Evolutionary conservation across 2,329 filamentous ascomycete genomes (phyloP).

Genomic region (Xylariaceae sp.): DNA sequence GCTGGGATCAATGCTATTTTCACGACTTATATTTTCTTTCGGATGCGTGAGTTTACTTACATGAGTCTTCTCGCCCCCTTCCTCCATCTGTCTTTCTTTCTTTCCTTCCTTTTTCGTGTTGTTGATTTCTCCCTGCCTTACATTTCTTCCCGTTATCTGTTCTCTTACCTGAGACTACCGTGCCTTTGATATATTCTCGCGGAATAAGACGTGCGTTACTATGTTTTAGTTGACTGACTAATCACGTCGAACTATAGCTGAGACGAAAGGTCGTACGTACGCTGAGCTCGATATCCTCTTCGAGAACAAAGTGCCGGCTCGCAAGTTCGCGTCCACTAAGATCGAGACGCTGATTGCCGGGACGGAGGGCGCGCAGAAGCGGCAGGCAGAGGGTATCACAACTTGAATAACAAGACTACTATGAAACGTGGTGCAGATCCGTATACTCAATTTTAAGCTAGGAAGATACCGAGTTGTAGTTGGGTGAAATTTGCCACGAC

Average conservation of each 20-base stretch:
- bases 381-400: conserved; percentile 34
- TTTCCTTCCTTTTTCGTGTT: neutral
- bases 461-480: too few species aligned
- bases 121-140: neutral
- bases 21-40: conserved; percentile 52
- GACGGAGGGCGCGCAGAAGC: conserved; percentile 40
- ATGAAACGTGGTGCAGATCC: too few species aligned
- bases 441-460: too few species aligned
- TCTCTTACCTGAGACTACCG: neutral
- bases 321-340: conserved; percentile 44
- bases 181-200: too few species aligned
- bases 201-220: too few species aligned
- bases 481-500: too few species aligned
- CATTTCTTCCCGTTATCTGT: neutral
- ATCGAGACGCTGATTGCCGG: conserved; percentile 39
- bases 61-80: too few species aligned
- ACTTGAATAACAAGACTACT: conserved; percentile 4
- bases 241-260: conserved; percentile 25
- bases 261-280: conserved; percentile 50
- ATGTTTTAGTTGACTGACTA: neutral
- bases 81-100: neutral
- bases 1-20: conserved; percentile 49
- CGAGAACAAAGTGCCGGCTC: conserved; percentile 46
- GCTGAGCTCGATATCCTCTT: conserved; percentile 59
- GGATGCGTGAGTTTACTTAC: conserved; percentile 49